Conservation (phyloP, 495 filamentous ascomycete genomes). For the Rostrohypoxylon terebratum region DNA sequence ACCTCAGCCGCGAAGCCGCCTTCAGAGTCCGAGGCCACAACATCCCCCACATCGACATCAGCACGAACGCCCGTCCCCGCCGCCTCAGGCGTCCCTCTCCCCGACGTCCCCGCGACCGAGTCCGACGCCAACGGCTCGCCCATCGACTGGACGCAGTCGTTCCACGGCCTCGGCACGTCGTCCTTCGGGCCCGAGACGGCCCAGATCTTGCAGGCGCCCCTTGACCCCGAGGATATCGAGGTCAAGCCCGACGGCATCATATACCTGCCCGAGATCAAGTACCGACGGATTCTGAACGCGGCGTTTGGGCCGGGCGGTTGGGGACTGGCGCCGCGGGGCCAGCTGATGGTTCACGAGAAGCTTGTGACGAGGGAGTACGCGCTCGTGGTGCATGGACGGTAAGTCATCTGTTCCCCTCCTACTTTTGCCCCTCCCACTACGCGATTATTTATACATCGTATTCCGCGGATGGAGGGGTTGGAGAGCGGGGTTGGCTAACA, state of each 20-base stretch:
- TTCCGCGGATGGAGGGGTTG: neutral
- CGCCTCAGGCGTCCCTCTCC: conserved; percentile 38
- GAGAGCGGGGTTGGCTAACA: neutral
- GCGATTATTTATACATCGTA: too few species aligned
- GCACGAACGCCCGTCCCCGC: conserved; percentile 42
- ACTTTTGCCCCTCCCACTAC: neutral
- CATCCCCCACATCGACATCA: neutral
- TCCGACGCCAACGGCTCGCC: conserved; percentile 65
- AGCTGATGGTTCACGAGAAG: conserved; percentile 89
- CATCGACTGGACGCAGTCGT: conserved; percentile 94
- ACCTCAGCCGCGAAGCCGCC: neutral
- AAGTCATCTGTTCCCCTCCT: conserved; percentile 49
- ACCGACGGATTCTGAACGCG: conserved; percentile 87
- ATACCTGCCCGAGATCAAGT: conserved; percentile 98
- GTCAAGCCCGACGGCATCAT: conserved; percentile 97
- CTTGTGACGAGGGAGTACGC: conserved; percentile 95
- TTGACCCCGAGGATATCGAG: conserved; percentile 83
- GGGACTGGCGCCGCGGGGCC: conserved; percentile 90
- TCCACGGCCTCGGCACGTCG: conserved; percentile 81
- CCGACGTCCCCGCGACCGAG: conserved; percentile 38
- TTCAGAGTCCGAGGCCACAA: neutral
- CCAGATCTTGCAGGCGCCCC: conserved; percentile 75
- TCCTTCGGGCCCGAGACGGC: conserved; percentile 81
- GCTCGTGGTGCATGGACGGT: conserved; percentile 90
- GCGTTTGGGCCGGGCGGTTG: conserved; percentile 97